phyloP scores from a whole-genome alignment of 352 stramenopile genomes.

The Poterioochromonas sp. region DNA sequence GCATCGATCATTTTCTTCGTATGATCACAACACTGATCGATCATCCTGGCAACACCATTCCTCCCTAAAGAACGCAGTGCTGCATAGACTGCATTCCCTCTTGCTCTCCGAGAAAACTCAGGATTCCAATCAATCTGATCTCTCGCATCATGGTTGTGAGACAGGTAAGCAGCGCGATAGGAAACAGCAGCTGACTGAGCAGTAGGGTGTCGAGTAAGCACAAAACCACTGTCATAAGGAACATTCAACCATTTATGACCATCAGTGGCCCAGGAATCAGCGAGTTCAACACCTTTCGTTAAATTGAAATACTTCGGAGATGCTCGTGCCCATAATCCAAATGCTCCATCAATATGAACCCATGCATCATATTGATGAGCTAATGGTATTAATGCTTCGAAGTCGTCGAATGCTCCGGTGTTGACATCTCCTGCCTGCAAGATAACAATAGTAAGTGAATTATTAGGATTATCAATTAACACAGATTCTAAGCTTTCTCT shows the following conservation, averaged over 20 bases:
- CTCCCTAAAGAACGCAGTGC: background rate
- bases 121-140: background rate
- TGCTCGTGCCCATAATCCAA: background rate
- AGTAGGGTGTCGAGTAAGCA: background rate
- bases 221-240: background rate
- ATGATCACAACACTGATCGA: background rate
- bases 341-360: constrained; percentile 14
- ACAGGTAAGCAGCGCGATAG: background rate
- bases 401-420: background rate
- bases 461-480: no score
- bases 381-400: background rate
- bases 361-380: constrained; percentile 9
- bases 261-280: background rate
- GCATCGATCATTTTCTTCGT: background rate
- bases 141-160: background rate
- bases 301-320: background rate
- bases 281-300: background rate
- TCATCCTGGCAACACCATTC: background rate
- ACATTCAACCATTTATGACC: background rate
- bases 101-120: background rate
- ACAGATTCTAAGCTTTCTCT: no score
- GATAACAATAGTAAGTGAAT: background rate
- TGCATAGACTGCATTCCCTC: background rate
- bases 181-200: background rate
- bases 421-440: constrained; percentile 11